phyloP scores from a whole-genome alignment of 1,139 yeast genomes.

The Candida pseudocylindracea region DNA sequence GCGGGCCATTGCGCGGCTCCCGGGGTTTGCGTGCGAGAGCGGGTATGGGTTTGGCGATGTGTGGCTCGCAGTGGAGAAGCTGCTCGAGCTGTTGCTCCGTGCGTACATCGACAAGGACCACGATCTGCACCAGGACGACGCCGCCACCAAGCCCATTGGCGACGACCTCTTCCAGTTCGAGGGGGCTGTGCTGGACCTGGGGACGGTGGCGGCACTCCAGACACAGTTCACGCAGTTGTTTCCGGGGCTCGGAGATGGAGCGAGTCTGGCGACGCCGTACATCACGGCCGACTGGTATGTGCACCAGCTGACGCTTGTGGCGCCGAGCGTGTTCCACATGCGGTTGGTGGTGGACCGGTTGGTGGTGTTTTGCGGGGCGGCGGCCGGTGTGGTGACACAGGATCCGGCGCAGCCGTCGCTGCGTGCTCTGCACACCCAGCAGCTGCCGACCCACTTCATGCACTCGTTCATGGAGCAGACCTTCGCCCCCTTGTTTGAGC shows the following conservation, averaged over 20 bases:
- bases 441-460: conserved; percentile 7
- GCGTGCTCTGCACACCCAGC: conserved; percentile 3
- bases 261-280: conserved; percentile 17
- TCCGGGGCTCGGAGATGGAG: conserved; percentile 24
- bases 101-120: conserved; percentile 19
- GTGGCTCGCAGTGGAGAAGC: conserved; percentile 37
- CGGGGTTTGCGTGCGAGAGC: not conserved
- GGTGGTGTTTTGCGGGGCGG: conserved; percentile 29
- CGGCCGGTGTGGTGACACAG: conserved; percentile 4
- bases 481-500: no score
- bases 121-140: not conserved
- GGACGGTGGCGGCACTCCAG: conserved; percentile 20
- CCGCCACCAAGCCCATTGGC: conserved; percentile 1
- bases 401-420: no score
- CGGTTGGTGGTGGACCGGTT: conserved; percentile 46
- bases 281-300: conserved; percentile 34
- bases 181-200: conserved; percentile 14
- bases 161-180: conserved; percentile 25
- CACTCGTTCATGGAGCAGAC: no score
- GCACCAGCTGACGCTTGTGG: conserved; percentile 44
- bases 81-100: conserved; percentile 29
- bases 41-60: conserved; percentile 20
- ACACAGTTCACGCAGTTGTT: conserved; percentile 30
- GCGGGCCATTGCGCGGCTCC: not conserved
- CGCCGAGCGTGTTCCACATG: conserved; percentile 66